phyloP scores from a whole-genome alignment of 345 rosid genomes.

The Salix koriyanagi region DNA sequence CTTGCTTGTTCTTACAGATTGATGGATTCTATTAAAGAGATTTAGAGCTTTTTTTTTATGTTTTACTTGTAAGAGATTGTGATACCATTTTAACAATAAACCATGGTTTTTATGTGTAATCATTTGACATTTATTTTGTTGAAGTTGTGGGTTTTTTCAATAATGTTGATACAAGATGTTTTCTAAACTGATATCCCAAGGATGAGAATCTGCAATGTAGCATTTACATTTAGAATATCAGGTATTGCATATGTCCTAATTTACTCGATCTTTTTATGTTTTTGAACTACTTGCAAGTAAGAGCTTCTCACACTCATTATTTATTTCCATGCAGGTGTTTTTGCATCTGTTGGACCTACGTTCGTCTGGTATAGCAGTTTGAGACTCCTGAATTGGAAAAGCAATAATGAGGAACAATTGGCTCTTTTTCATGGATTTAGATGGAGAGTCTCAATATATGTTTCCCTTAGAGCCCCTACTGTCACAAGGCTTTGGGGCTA shows the following conservation, averaged over 20 bases:
- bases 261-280: not conserved
- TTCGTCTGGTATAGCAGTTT: not conserved
- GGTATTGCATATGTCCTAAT: not conserved
- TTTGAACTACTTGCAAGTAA: not conserved
- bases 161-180: not conserved
- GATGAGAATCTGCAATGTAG: not conserved
- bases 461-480: constrained; percentile 49
- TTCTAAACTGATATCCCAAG: not conserved
- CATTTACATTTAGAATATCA: not conserved
- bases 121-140: not conserved
- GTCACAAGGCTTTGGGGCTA: constrained; percentile 35
- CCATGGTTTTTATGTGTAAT: not conserved
- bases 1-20: no score
- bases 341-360: not conserved
- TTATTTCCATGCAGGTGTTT: constrained; percentile 6
- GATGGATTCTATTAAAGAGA: not conserved
- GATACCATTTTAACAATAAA: not conserved
- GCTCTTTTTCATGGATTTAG: constrained; percentile 44
- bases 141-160: not conserved
- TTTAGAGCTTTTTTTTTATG: not conserved
- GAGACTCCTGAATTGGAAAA: constrained; percentile 15
- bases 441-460: constrained; percentile 38
- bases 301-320: not conserved
- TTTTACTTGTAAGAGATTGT: no score
- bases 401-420: constrained; percentile 39